Percentiles rank a stretch among this genome's conserved stretches.
Evolutionary conservation across 306 rosid genomes (phyloP).

Genomic region (Quercus engelmannii): DNA sequence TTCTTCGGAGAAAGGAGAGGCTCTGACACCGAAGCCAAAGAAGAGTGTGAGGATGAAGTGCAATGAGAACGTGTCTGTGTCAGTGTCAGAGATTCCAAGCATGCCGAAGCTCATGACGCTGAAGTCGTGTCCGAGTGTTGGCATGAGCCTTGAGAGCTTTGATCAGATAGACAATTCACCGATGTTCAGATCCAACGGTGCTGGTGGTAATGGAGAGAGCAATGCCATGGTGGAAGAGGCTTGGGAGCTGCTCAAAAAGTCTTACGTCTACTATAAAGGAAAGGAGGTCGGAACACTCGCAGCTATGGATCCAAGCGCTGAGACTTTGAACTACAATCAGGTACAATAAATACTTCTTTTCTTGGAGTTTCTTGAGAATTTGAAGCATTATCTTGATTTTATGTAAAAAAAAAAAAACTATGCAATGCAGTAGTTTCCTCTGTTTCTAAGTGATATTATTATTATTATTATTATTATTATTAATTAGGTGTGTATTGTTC

Average conservation of each 20-base stretch:
- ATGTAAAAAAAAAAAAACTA: background rate
- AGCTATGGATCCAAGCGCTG: constrained; percentile 24
- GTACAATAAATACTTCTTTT: background rate
- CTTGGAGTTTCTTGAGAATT: background rate
- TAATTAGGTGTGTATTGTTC: background rate
- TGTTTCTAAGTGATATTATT: background rate
- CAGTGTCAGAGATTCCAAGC: background rate
- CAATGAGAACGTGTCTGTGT: background rate
- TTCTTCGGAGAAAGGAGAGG: background rate
- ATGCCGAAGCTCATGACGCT: background rate
- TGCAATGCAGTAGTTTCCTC: background rate
- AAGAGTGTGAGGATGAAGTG: background rate
- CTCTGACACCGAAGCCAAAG: background rate
- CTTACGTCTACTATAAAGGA: constrained; percentile 12
- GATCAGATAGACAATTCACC: background rate
- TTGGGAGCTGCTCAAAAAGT: constrained; percentile 21
- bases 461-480: background rate
- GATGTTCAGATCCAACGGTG: background rate
- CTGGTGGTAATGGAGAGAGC: background rate
- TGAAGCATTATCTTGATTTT: background rate
- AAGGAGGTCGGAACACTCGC: constrained; percentile 30
- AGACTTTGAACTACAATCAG: constrained; percentile 26
- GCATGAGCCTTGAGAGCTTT: background rate
- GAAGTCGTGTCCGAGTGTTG: constrained; percentile 13
- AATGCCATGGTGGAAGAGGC: constrained; percentile 26